phyloP scores from a whole-genome alignment of 768 basidiomycete species.

The Collybia mongolica region DNA sequence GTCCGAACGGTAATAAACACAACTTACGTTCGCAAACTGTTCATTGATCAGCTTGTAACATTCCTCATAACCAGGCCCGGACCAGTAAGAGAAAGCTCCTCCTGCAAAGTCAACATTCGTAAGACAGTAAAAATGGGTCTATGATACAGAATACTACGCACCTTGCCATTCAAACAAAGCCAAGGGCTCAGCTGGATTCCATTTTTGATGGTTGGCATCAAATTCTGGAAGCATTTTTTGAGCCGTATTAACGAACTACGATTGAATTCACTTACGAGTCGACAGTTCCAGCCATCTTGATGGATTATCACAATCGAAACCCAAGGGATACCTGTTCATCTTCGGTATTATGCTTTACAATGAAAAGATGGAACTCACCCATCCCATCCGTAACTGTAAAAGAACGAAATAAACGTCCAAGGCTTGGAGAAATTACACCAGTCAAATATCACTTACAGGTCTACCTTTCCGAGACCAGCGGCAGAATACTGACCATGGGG shows the following conservation, averaged over 20 bases:
- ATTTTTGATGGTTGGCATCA: slow-evolving; percentile 28
- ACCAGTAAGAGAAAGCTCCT: slow-evolving; percentile 37
- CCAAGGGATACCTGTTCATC: slow-evolving; percentile 48
- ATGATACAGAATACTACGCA: slow-evolving; percentile 1
- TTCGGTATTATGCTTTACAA: slow-evolving; percentile 8
- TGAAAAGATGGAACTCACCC: slow-evolving; percentile 12
- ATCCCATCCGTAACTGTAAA: slow-evolving; percentile 40
- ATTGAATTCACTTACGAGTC: slow-evolving; percentile 21
- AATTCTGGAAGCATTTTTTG: slow-evolving; percentile 16
- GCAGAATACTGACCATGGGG: slow-evolving; percentile 26
- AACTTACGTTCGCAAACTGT: slow-evolving; percentile 33
- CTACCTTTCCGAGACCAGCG: slow-evolving; percentile 31
- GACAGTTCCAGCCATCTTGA: slow-evolving; percentile 44
- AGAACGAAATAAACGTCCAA: not conserved
- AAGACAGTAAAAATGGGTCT: not conserved
- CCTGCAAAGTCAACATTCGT: slow-evolving; percentile 11
- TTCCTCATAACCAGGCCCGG: slow-evolving; percentile 31
- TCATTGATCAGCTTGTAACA: slow-evolving; percentile 35
- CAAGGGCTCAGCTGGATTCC: slow-evolving; percentile 33
- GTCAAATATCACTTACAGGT: slow-evolving; percentile 22
- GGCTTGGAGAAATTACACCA: not conserved
- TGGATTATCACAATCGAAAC: slow-evolving; percentile 66
- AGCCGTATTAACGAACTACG: not conserved
- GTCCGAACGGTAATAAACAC: not conserved
- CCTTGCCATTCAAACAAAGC: slow-evolving; percentile 38